These are phyloP conservation scores for Backusella liffmaniae DNA, from an alignment of 192 early-diverging fungal species.

Conservation along the genomic window DNA sequence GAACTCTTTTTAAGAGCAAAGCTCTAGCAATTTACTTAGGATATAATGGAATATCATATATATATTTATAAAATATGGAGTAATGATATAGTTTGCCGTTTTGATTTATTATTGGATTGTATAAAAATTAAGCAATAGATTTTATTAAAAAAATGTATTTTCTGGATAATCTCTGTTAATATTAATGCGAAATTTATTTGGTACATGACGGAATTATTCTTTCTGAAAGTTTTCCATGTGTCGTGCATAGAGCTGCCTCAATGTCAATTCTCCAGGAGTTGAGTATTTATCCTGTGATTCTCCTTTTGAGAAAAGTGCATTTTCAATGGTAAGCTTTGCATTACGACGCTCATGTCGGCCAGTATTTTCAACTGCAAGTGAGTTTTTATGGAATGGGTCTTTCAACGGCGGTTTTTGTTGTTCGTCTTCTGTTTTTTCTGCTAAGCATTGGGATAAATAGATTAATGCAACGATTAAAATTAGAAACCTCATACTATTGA, in stretches of 20 bases:
- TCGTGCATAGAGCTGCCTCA: slow-evolving; percentile 1
- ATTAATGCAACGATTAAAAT: not conserved
- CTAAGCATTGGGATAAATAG: not conserved
- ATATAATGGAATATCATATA: not conserved
- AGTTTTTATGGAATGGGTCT: not conserved
- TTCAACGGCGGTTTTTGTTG: not conserved
- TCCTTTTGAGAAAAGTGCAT: not conserved
- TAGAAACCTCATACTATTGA: not conserved
- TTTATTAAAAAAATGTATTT: not conserved
- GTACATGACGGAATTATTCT: not conserved
- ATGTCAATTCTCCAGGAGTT: not conserved
- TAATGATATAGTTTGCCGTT: too few relatives aligned
- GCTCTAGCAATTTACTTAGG: too few relatives aligned
- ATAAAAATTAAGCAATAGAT: not conserved
- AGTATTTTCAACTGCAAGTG: not conserved
- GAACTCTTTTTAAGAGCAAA: too few relatives aligned
- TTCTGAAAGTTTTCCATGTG: not conserved
- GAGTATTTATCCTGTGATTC: not conserved
- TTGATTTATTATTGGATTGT: not conserved
- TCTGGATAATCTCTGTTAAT: not conserved
- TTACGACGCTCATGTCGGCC: not conserved
- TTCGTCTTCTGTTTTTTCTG: not conserved
- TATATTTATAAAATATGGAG: not conserved
- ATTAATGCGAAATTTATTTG: not conserved
- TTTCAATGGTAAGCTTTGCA: slow-evolving; percentile 1